Conservation (phyloP, 73 alveolate species). For the Tetrahymena elliotti region DNA sequence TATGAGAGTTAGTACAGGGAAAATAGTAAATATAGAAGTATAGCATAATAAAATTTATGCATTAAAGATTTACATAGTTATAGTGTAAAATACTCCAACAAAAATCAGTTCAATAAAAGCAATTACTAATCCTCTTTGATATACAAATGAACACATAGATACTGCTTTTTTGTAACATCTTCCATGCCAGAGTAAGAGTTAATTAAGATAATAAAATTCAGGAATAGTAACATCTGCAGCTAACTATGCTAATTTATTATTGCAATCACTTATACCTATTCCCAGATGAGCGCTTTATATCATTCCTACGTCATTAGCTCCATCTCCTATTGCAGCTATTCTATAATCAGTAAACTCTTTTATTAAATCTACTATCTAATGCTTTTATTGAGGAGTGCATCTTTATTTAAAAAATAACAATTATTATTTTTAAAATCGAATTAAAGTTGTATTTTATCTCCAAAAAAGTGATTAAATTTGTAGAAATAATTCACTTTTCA, state of each 20-base stretch:
- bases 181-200: constrained; percentile 72
- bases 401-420: constrained; percentile 32
- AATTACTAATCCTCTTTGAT: constrained; percentile 79
- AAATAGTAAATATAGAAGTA: constrained; percentile 70
- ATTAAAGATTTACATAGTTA: constrained; percentile 81
- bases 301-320: constrained; percentile 56
- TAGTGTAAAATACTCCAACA: constrained; percentile 64
- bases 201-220: constrained; percentile 56
- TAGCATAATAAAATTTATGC: constrained; percentile 74
- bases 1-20: constrained; percentile 74
- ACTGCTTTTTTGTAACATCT: constrained; percentile 54
- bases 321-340: constrained; percentile 47
- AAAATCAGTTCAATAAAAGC: constrained; percentile 68
- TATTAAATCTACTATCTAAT: constrained; percentile 44
- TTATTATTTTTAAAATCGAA: too few species aligned
- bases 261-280: constrained; percentile 55
- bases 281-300: constrained; percentile 54
- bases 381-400: constrained; percentile 63
- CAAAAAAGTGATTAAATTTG: too few species aligned
- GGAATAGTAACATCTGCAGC: constrained; percentile 74
- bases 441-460: neutral
- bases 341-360: constrained; percentile 40
- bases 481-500: too few species aligned
- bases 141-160: constrained; percentile 63
- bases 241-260: constrained; percentile 65